These are phyloP conservation scores for Alternaria sp. DNA, from an alignment of 2,329 filamentous ascomycete genomes.

Conservation along the genomic window DNA sequence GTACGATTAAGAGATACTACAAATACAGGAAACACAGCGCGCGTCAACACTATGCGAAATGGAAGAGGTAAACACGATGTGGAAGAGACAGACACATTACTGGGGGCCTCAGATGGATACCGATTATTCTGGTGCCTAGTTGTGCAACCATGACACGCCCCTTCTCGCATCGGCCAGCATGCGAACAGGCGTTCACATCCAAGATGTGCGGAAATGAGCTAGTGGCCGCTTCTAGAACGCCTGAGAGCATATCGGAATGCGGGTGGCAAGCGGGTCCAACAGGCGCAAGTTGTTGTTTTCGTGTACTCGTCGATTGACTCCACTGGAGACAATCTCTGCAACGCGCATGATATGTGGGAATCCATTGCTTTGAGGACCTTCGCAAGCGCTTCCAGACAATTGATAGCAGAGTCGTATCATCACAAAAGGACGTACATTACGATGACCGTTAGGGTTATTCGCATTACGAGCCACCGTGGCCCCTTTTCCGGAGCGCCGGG, in stretches of 20 bases:
- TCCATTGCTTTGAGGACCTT: not conserved
- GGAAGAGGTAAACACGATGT: conserved; percentile 10
- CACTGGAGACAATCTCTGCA: not conserved
- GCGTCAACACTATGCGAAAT: conserved; percentile 5
- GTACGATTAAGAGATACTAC: conserved; percentile 2
- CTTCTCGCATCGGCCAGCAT: conserved; percentile 28
- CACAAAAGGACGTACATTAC: not conserved
- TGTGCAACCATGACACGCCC: conserved; percentile 16
- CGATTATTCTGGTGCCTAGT: conserved; percentile 16
- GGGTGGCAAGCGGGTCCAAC: conserved; percentile 9
- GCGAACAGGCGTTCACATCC: conserved; percentile 20
- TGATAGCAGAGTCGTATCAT: not conserved
- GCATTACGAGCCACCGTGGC: conserved; percentile 11
- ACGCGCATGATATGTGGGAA: not conserved
- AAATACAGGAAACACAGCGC: conserved; percentile 2
- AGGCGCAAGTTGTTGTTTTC: conserved; percentile 7
- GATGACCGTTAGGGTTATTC: conserved; percentile 8
- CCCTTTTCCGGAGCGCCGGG: conserved; percentile 16
- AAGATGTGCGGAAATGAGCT: conserved; percentile 21
- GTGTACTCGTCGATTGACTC: not conserved
- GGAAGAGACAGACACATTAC: conserved; percentile 11
- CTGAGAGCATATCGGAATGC: conserved; percentile 9
- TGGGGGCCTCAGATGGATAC: conserved; percentile 18
- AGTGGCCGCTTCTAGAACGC: conserved; percentile 28
- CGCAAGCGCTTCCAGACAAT: not conserved